Evolutionary conservation across 257 asterid genomes (phyloP).

Genomic region (Asclepias syriaca): DNA sequence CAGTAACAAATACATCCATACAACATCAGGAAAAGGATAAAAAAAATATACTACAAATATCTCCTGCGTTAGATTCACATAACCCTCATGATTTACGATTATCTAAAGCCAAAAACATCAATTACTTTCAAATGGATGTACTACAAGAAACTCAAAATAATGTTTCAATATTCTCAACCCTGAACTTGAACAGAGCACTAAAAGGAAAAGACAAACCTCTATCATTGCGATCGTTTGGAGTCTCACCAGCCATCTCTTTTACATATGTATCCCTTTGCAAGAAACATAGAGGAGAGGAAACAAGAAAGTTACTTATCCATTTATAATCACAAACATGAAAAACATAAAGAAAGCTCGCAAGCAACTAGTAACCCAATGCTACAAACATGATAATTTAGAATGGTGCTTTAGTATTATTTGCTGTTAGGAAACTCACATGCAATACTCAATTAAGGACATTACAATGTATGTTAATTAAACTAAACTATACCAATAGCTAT

Average conservation of each 20-base stretch:
- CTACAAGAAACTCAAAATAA: background rate
- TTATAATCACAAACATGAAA: background rate
- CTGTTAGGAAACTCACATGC: background rate
- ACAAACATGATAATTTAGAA: background rate
- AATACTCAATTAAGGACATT: background rate
- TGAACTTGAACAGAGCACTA: background rate
- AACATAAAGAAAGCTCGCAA: background rate
- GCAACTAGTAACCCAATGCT: background rate
- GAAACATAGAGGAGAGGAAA: constrained; percentile 9
- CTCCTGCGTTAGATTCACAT: background rate
- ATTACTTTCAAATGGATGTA: background rate
- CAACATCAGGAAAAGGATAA: background rate
- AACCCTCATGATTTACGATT: background rate
- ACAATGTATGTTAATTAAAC: background rate
- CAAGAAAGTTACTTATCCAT: background rate
- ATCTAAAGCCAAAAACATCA: background rate
- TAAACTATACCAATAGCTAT: background rate
- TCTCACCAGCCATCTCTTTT: constrained; percentile 73
- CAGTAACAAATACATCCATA: background rate
- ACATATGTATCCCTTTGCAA: constrained; percentile 80
- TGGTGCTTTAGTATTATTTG: background rate
- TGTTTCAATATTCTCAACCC: background rate
- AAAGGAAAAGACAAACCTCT: constrained; percentile 59
- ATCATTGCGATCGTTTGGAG: constrained; percentile 92
- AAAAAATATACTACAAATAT: background rate